phyloP scores from a whole-genome alignment of 495 filamentous ascomycete genomes.

The Neurospora africana region DNA sequence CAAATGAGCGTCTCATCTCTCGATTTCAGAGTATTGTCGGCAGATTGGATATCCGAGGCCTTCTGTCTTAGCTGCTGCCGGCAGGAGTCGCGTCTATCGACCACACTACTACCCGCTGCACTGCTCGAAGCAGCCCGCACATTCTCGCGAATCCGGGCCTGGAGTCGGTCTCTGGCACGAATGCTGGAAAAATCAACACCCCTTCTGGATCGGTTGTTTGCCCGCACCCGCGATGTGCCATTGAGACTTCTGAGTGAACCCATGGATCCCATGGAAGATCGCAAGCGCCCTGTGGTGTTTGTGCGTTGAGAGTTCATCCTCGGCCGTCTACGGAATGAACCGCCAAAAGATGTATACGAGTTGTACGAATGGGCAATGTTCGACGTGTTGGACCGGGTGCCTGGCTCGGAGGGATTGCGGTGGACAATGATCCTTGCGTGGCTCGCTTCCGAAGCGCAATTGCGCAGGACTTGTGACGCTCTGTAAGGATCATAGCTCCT shows the following conservation, averaged over 20 bases:
- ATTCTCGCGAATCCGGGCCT: constrained; percentile 5
- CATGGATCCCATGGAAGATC: constrained; percentile 35
- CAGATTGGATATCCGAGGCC: background rate
- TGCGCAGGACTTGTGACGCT: constrained; percentile 47
- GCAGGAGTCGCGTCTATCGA: background rate
- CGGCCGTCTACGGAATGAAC: constrained; percentile 10
- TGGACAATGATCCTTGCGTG: constrained; percentile 58
- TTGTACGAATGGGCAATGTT: constrained; percentile 15
- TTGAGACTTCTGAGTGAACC: constrained; percentile 52
- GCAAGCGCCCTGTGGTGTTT: constrained; percentile 11
- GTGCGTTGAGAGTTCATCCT: constrained; percentile 13
- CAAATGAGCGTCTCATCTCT: constrained; percentile 19
- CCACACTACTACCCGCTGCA: constrained; percentile 9
- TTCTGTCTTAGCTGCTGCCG: background rate
- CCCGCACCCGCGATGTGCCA: constrained; percentile 35
- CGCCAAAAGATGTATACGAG: constrained; percentile 14
- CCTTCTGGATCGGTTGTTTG: constrained; percentile 57
- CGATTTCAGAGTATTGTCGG: constrained; percentile 2
- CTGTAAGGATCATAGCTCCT: constrained; percentile 76
- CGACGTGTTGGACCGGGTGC: constrained; percentile 1
- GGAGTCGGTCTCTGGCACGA: constrained; percentile 19
- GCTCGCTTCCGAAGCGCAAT: constrained; percentile 24
- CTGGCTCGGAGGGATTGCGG: constrained; percentile 26
- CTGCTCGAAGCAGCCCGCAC: constrained; percentile 15
- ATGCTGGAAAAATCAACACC: constrained; percentile 64